phyloP scores from a whole-genome alignment of 148 eudicot genomes.

The Dysphania ambrosioides region DNA sequence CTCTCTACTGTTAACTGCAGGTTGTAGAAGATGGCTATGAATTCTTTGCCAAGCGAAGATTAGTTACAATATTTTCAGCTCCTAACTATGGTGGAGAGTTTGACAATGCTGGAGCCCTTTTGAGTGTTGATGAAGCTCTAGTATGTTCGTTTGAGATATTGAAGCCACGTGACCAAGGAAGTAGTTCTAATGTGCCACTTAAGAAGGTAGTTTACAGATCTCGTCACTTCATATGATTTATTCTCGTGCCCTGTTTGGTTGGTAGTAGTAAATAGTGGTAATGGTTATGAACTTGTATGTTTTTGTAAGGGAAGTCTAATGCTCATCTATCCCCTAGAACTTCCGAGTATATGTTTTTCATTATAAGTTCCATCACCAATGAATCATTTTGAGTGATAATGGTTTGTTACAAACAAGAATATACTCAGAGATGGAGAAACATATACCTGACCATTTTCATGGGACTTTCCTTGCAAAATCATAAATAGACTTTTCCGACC shows the following conservation, averaged over 20 bases:
- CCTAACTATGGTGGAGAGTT: slow-evolving; percentile 96
- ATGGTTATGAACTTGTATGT: background rate
- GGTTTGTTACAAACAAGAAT: background rate
- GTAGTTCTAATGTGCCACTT: slow-evolving; percentile 55
- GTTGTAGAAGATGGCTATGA: slow-evolving; percentile 98
- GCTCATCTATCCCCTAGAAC: background rate
- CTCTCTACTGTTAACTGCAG: slow-evolving; percentile 32
- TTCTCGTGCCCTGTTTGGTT: background rate
- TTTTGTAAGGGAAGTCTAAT: background rate
- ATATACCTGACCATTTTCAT: background rate
- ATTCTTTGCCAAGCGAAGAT: slow-evolving; percentile 78
- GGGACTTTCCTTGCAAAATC: background rate
- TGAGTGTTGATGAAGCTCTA: slow-evolving; percentile 69
- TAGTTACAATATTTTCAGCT: slow-evolving; percentile 90
- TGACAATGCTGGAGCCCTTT: slow-evolving; percentile 87
- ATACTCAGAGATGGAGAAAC: background rate
- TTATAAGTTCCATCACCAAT: background rate
- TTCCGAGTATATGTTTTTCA: background rate
- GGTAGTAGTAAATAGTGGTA: background rate
- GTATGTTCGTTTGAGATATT: slow-evolving; percentile 82
- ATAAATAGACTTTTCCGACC: background rate
- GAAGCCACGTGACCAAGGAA: slow-evolving; percentile 56
- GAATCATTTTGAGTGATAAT: background rate
- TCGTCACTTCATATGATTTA: background rate
- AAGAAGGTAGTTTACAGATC: slow-evolving; percentile 56